Conservation (phyloP, 75 land plant genomes). For the Pinus tabuliformis region DNA sequence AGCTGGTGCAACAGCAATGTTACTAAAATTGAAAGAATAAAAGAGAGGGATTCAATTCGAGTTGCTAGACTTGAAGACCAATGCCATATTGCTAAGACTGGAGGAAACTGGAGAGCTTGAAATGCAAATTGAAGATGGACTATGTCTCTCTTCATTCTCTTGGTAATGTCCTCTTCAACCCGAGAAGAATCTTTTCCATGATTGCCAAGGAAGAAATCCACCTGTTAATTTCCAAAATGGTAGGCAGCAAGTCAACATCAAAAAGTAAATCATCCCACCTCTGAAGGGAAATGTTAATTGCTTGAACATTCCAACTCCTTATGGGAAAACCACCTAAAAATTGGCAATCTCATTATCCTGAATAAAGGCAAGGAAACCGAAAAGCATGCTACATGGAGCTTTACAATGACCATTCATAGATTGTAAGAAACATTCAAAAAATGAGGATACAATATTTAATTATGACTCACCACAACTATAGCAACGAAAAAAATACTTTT, state of each 20-base stretch:
- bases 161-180: conserved; percentile 24
- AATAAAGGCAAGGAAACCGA: not conserved
- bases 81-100: too few species aligned
- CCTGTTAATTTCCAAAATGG: conserved; percentile 23
- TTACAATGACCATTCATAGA: not conserved
- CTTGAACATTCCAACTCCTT: conserved; percentile 1
- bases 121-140: too few species aligned
- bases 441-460: not conserved
- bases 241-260: not conserved
- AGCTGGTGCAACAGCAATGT: too few species aligned
- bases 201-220: conserved; percentile 82
- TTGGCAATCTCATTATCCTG: not conserved
- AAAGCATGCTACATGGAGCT: not conserved
- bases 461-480: conserved; percentile 67
- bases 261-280: not conserved
- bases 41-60: too few species aligned
- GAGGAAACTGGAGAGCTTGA: too few species aligned
- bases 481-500: conserved; percentile 61
- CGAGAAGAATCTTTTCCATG: conserved; percentile 70
- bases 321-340: not conserved
- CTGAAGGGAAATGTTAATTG: not conserved
- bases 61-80: too few species aligned
- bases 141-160: too few species aligned
- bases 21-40: too few species aligned
- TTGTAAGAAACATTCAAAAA: not conserved